These are phyloP conservation scores for Dactylellina parvicollis DNA, from an alignment of 2,329 filamentous ascomycete species.

Conservation along the genomic window DNA sequence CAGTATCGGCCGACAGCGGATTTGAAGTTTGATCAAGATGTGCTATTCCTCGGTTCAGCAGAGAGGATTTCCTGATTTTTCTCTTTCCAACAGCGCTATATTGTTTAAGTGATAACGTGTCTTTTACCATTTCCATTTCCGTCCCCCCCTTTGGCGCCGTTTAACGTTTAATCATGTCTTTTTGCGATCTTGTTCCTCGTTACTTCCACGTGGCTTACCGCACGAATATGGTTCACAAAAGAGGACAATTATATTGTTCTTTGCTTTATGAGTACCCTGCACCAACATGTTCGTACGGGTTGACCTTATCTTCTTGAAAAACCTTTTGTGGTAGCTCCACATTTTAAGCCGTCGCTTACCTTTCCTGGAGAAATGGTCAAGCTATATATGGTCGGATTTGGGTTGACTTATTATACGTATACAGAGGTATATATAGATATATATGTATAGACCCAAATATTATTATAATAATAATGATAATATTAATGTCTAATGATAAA, in stretches of 20 bases:
- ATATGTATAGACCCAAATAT: constrained; percentile 23
- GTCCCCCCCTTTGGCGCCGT: too few relatives aligned
- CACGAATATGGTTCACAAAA: too few relatives aligned
- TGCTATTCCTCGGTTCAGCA: constrained; percentile 14
- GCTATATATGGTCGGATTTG: background rate
- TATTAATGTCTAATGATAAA: constrained; percentile 14
- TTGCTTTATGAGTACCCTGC: constrained; percentile 42
- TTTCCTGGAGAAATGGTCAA: constrained; percentile 1
- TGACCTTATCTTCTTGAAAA: constrained; percentile 1
- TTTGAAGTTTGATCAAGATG: constrained; percentile 9
- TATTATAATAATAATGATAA: constrained; percentile 28
- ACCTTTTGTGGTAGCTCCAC: constrained; percentile 1
- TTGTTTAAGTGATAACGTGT: too few relatives aligned
- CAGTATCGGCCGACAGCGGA: constrained; percentile 21
- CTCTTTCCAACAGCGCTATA: constrained; percentile 1
- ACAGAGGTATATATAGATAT: too few relatives aligned
- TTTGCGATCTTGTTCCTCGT: too few relatives aligned
- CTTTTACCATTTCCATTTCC: too few relatives aligned
- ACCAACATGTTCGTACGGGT: constrained; percentile 7
- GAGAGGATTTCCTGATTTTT: constrained; percentile 13
- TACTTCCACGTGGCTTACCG: constrained; percentile 44
- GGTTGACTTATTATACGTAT: too few relatives aligned
- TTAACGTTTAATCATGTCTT: too few relatives aligned
- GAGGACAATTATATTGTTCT: background rate
- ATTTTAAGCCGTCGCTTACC: constrained; percentile 27